Base-by-base conservation (phyloP, 2,329 filamentous ascomycete genomes). In the Fusarium continuum region DNA sequence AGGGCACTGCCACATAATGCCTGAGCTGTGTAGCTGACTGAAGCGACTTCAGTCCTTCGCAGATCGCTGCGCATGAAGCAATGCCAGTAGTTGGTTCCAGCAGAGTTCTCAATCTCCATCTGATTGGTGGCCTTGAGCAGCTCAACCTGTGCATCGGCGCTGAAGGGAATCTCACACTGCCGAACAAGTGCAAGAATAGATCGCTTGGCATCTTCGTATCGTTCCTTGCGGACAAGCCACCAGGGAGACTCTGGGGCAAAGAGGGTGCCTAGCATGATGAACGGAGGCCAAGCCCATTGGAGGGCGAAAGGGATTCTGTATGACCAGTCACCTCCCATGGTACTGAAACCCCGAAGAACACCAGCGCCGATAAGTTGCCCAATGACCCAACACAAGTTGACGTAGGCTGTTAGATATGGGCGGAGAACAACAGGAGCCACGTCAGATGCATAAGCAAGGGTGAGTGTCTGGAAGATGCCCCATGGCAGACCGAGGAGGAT, bases 171-270 rank as follows among this genome's bases (percentile, higher is more conserved):
- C 2, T 57, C 54, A 13, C 54, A 57, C 4, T 57, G 54, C 1
- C 19, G 49, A 4, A 35, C 11, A 7, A 57, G 54, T 1, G 54
- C 14, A 11, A 57, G 52, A 78, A 75, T 11, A 62, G 68, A 19
- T 65, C 31, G 69, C 58, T 77, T 76, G 2, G 75, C 80, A 8
- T 78, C 76, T 0, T 76, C 75, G 6, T 74, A 56, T 4, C 75
- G 73, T 2, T 75, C 78, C 20, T 74, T 72, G 9, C 81, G 76
- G 9, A 81, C 77, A 4, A 81, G 75, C 77, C 78, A 83, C 79
- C 81, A 83, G 1, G 81, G 81, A 1, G 78, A 81, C 58, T 83
- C 81, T 0, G 81, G 81, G 3, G 79, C 79, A n/a, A 81, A 75
- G n/a, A 73, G 67, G n/a, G 79, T 76, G 25, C 74, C 76, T 4